Evolutionary conservation across 805 yeast genomes (phyloP).

Genomic region (Torulaspora maleeae): DNA sequence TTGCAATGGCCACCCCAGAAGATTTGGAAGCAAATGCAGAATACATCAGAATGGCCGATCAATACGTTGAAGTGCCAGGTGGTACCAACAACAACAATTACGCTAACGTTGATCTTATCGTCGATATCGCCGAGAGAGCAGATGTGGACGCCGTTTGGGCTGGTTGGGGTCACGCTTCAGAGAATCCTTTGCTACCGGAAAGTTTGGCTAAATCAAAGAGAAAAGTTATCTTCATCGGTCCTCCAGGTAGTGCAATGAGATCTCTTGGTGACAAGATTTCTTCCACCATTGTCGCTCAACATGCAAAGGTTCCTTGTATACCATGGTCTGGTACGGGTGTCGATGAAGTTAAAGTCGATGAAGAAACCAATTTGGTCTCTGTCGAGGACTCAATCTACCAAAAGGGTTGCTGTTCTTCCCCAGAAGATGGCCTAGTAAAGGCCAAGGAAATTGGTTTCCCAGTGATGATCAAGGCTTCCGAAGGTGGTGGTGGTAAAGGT

Average conservation of each 20-base stretch:
- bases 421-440: conserved; percentile 83
- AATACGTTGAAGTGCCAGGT: conserved; percentile 97
- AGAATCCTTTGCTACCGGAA: conserved; percentile 93
- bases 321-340: conserved; percentile 99
- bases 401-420: conserved; percentile 79
- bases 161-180: conserved; percentile 99
- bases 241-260: conserved; percentile 99
- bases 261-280: conserved; percentile 98
- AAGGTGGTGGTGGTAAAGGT: conserved; percentile 99
- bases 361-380: conserved; percentile 71
- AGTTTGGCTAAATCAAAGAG: conserved; percentile 88
- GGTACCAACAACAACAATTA: conserved; percentile 98
- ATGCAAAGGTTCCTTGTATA: conserved; percentile 95
- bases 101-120: conserved; percentile 96
- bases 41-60: conserved; percentile 98
- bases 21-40: conserved; percentile 96
- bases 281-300: conserved; percentile 98
- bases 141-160: conserved; percentile 99
- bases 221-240: conserved; percentile 91
- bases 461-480: conserved; percentile 98
- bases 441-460: conserved; percentile 94
- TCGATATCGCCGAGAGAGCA: conserved; percentile 94
- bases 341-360: conserved; percentile 68
- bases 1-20: conserved; percentile 99
- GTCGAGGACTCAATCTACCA: conserved; percentile 80